Base-by-base conservation (phyloP, 345 rosid species). In the Gynandropsis gynandra region DNA sequence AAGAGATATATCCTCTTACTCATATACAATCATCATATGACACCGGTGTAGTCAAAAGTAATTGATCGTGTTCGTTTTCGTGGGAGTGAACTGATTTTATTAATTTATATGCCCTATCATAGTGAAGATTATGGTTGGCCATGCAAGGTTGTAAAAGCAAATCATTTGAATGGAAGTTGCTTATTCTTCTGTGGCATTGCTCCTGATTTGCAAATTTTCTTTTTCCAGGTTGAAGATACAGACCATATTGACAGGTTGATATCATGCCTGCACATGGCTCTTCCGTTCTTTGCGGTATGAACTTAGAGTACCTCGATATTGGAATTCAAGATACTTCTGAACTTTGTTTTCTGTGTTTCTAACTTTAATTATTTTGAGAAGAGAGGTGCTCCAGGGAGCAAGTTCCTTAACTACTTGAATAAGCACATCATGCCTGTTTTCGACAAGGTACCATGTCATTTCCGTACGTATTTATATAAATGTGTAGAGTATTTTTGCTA, bases 301-400 rank as follows among this genome's bases (percentile, higher is more conserved):
- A 44, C 52, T 64, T 16, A 4, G 15, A 52, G 4, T 64, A 20
- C 18, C 48, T 38, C 12, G 48, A 50, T 58, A 51, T 42, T 33
- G 2, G 12, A 34, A 37, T 56, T 17, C 4, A 39, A 15, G 10
- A 41, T 31, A 16, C 9, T 46, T 58, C 47, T 7, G 32, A 52
- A 16, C 35, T 36, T 24, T 24, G 29, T 24, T 24, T 24, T 5
- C 0, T 1, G 19, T 43, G 13, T 41, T 47, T n/a, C 61, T 59
- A 59, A 54, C 27, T 16, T 66, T 10, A 11, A 35, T 29, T 59
- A 33, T 51, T 60, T 45, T 72, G 27, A 47, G 37, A 63, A 88
- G 99, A 84, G 99, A 64, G 97, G 95, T 59, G 97, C 89, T 21
- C 82, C 97, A 19, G 72, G 92, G 64, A 81, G 83, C 94, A 83